Base-by-base conservation (phyloP, 306 rosid species). In the Betula pendula region DNA sequence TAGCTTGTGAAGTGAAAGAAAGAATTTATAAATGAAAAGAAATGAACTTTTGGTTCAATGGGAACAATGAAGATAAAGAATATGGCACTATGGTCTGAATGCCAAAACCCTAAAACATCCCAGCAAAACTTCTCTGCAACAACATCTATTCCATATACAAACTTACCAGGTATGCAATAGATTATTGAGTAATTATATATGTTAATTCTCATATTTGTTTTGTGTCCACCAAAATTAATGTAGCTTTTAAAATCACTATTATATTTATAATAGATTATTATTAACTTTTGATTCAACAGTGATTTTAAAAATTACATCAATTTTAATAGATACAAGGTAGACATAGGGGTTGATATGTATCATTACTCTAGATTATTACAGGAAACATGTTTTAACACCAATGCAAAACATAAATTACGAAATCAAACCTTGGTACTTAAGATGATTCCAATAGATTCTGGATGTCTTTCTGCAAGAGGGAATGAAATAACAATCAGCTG, bases 401-500 rank as follows among this genome's bases (percentile, higher is more conserved):
- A 27, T 52, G 53, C 27, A 71, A 74, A 19, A 51, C 55, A 22
- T 38, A 38, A 65, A 52, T 49, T 17, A 47, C 53, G 31, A 63
- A 35, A 49, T 60, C 78, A 75, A 24, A 84, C 80, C 85, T 73
- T 79, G 25, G 78, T 45, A 68, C 77, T 89, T 80, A 90, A 73
- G 95, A 84, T 79, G 96, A 79, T 71, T 81, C 86, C 78, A 94
- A 77, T 20, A 89, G 87, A 33, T 81, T 88, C 80, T 79, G 84
- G 75, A 94, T 83, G 84, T 92, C 96, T 86, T 94, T 94, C 98
- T 90, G 97, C 82, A 83, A 70, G 80, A 75, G 59, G 82, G 72
- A 77, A 81, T 50, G 58, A 75, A 75, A 52, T 3, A 76, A 62
- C 40, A 65, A 52, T 45, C 62, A 75, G 75, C 35, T 22, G 29